Base-by-base conservation (phyloP, 139 green algal species). In the Chlorella sp. region DNA sequence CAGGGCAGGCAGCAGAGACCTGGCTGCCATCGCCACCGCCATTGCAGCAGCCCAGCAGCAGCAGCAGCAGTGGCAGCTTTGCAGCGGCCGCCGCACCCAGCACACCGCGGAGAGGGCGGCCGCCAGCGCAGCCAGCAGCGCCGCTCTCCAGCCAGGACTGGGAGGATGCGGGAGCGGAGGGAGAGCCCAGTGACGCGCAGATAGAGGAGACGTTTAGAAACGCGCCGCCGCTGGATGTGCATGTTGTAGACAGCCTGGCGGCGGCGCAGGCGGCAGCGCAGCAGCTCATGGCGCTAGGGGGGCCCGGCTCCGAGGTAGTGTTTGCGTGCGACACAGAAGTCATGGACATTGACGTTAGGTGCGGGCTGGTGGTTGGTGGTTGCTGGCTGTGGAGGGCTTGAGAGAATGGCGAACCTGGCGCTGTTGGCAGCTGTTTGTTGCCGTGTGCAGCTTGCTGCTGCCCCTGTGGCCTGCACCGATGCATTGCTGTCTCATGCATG, bases 281-380 rank as follows among this genome's bases (percentile, higher is more conserved):
- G 26, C 70, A 69, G 62, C 83, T 92, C 60, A 38, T 72, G 56
- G 41, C 43, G 24, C 41, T 86, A 30, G 41, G 51, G 38, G 9
- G 69, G 28, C 11, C 34, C 38, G 69, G 13, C 43, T 34, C 36
- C 6, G 13, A 36, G 30, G 34, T 72, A 5, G 74, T 94, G 34
- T 97, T 96, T 91, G 96, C 92, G 0, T 98, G 94, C 87, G 96
- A 98, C 87, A 98, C 96, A 34, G 96, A 98, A 92, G 96, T 98
- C 58, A 87, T 84, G 65, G 82, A 93, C 84, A 99, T 99, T 41
- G 95, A 99, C 72, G 90, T 99, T 26, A 94, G 88, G 70, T 87
- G 90, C 41, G 69, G 32, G 65, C 36, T 19, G 13, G 68, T 1
- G 36, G 51, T 34, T 16, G 34, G 44, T 36, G 51, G 8, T 16